Base-by-base conservation (phyloP, 805 yeast genomes). In the Kodamaea laetipori region DNA sequence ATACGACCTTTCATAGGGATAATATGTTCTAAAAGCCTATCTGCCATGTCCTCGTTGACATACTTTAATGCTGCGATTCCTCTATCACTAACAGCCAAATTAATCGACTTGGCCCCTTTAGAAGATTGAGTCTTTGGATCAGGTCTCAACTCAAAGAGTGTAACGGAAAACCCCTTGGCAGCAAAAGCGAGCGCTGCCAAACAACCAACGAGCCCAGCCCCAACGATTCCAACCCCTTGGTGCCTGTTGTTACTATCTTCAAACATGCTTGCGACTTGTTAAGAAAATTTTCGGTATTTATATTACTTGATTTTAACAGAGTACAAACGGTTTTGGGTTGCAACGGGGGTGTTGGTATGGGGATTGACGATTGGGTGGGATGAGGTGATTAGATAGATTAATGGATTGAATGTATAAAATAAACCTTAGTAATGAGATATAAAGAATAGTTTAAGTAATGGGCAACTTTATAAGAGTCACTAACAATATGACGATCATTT, bases 141-240 rank as follows among this genome's bases (percentile, higher is more conserved):
- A 1, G 61, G 50, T 66, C 97, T 74, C 30, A 78, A 66, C 51
- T 90, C 97, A 50, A 77, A 86, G 3, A 90, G 57, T 0, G 82
- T 74, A 15, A 90, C 97, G 1, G 75, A 47, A 61, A 78, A 84
- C 8, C 96, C 96, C 43, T 79, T 73, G 44, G 80, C 73, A 3
- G 83, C 78, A 28, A 90, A 75, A 0, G 92, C 94, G n/a, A 90
- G 61, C 0, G 96, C 94, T 0, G 90, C 77, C 4, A 89, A 69
- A 42, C 94, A 78, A 0, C 97, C 97, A 2, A 90, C 97, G 4
- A 87, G 78, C 0, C 97, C 97, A 1, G 94, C 96, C 1, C 97
- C 97, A 12, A 90, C 77, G 21, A 90, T 73, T 1, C 79, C 89
- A 3, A 71, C 62, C 3, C 56, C 52, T 18, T 50, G 54, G 27